These are phyloP conservation scores for Neurospora sp. DNA, from an alignment of 495 filamentous ascomycete species.

Conservation along the genomic window DNA sequence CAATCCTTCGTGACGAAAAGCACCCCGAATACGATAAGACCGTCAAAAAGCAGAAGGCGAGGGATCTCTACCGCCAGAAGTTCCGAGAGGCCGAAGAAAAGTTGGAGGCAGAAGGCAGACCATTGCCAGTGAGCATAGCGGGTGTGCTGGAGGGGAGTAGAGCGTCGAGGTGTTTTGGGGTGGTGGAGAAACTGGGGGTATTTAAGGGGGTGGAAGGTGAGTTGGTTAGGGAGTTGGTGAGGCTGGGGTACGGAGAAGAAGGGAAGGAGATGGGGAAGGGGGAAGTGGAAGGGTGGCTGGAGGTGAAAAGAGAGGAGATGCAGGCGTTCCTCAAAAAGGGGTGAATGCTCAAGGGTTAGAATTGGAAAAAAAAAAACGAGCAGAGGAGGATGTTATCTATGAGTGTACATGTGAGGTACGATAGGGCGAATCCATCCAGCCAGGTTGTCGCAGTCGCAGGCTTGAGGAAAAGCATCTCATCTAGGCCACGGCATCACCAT, in stretches of 20 bases:
- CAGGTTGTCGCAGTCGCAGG: no score
- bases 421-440: not conserved
- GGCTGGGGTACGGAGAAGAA: not conserved
- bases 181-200: not conserved
- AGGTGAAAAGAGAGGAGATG: not conserved
- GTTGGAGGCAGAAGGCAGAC: not conserved
- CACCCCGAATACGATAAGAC: not conserved
- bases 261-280: not conserved
- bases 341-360: not conserved
- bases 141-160: not conserved
- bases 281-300: not conserved
- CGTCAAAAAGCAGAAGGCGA: not conserved
- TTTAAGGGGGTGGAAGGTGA: not conserved
- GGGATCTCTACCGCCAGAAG: not conserved
- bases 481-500: not conserved
- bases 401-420: no score
- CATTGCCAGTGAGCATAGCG: not conserved
- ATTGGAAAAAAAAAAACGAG: not conserved
- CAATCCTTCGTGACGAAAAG: not conserved
- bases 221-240: not conserved
- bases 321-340: not conserved
- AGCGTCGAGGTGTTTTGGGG: not conserved
- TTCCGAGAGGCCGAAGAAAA: not conserved
- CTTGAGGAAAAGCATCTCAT: no score
- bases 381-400: no score